Evolutionary conservation across 345 rosid species (phyloP), one percentile per base, ranked within the genome.

Genomic region (Citrus maxima): DNA sequence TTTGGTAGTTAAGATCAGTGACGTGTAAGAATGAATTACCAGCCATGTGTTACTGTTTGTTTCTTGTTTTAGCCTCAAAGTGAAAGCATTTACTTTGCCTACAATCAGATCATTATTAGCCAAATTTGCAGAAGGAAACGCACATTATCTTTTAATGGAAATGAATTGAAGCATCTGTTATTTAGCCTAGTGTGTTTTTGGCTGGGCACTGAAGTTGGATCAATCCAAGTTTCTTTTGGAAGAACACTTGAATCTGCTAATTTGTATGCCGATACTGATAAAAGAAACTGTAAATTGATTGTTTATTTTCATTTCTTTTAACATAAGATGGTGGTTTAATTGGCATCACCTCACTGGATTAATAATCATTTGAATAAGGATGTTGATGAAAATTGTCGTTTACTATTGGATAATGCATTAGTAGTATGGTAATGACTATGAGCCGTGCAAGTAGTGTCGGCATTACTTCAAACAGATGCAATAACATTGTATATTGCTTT

Each of bases 401-500:
- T 54, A 6, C 22, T 18, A 54, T 54, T 18, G 58, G 58, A 54
- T 54, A 6, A 54, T 54, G 58, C 7, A 18, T 4, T 54, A 54
- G 58, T 18, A 54, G 22, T 18, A 54, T 16, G 6, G 58, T 54
- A 16, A 18, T 18, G 58, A 19, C 58, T 4, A 6, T 54, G 58
- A 54, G n/a, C 58, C 22, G 6, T 54, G 58, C 58, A 18, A 1
- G 2, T 3, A 54, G 58, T 18, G 18, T 16, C 1, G 7, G 22
- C 58, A 54, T 54, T 54, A 54, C 58, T 46, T 46, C 19, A 54
- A 16, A 54, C n/a, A 16, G 58, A 54, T 54, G 58, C 58, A 54
- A 42, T 42, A 69, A 82, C 30, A 35, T 58, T 55, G 16, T 66
- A n/a, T 32, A 40, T 68, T 79, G 63, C 49, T 76, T 76, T 70